Evolutionary conservation across 2,329 filamentous ascomycete species (phyloP), one percentile per base, ranked within the genome.

Genomic region (Didymella arachidicola): DNA sequence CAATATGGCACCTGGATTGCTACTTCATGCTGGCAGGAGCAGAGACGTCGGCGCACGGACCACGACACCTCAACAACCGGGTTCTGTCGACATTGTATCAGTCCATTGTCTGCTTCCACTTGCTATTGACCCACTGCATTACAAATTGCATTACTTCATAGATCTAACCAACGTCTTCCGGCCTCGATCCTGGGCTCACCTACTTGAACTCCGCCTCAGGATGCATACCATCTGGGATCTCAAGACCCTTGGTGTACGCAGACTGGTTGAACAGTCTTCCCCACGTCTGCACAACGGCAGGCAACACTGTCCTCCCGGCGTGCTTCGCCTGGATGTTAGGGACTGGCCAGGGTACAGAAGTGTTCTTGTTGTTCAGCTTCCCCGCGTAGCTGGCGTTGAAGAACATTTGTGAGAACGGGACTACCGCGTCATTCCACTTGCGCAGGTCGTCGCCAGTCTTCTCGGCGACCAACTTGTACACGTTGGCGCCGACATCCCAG

Each of bases 401-500:
- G 51, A 65, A 75, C 68, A 73, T 73, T 7, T 72, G 58, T 22
- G 60, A 66, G 7, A 76, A 63, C 1, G 70, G 62, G 14, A 70
- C 64, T 14, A 36, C 32, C 16, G 68, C 64, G 0, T 67, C 72
- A n/a, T 60, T 47, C 71, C 71, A 74, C 16, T 58, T 55, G 19
- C 69, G 62, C 43, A 73, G 60, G 7, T 47, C 44, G 22, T 73
- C 69, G 3, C 70, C 68, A 3, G 71, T 73, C 57, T 71, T 70
- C 18, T 66, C 64, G 2, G 71, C 68, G 4, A 73, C 68, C 5
- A 70, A 66, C 26, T 67, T 67, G 71, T 79, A 81, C 14, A 81
- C 78, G 60, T 82, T 82, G 34, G 80, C 80, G 41, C 79, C 79
- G 2, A 80, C 77, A 50, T 81, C 80, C 76, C 78, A 81, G 12